phyloP scores from a whole-genome alignment of 2,329 filamentous ascomycete genomes.

The Ascochyta koolunga region DNA sequence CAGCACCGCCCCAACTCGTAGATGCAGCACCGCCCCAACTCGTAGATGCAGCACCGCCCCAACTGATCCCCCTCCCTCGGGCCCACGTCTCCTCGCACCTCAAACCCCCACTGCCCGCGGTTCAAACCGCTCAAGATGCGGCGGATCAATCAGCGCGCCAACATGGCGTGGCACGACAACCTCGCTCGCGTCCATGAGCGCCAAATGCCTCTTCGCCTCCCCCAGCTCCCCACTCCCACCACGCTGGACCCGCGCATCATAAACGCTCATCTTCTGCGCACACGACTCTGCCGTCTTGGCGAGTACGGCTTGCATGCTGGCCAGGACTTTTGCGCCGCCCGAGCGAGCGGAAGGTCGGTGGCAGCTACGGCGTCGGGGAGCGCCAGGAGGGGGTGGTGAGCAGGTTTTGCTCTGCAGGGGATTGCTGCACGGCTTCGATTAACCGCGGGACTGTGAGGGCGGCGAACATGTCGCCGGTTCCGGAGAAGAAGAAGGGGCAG shows the following conservation, averaged over 20 bases:
- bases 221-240: slow-evolving; percentile 53
- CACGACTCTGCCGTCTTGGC: slow-evolving; percentile 67
- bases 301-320: slow-evolving; percentile 89
- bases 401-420: slow-evolving; percentile 50
- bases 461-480: slow-evolving; percentile 98
- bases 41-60: slow-evolving; percentile 33
- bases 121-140: slow-evolving; percentile 63
- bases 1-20: no score
- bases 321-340: slow-evolving; percentile 85
- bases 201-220: slow-evolving; percentile 67
- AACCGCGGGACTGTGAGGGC: slow-evolving; percentile 87
- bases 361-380: slow-evolving; percentile 72
- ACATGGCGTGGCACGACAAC: slow-evolving; percentile 81
- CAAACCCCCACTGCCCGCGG: neutral
- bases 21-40: no score
- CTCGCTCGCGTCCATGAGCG: slow-evolving; percentile 84
- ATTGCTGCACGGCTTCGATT: slow-evolving; percentile 74
- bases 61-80: slow-evolving; percentile 18
- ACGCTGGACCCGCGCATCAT: slow-evolving; percentile 54
- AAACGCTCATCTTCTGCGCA: slow-evolving; percentile 67
- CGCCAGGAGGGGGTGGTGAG: slow-evolving; percentile 70
- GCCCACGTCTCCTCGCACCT: neutral
- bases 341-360: slow-evolving; percentile 78
- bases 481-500: slow-evolving; percentile 94
- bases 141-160: slow-evolving; percentile 71